These are phyloP conservation scores for Pittosporum tobira DNA, from an alignment of 129 eudicot species.

Conservation along the genomic window DNA sequence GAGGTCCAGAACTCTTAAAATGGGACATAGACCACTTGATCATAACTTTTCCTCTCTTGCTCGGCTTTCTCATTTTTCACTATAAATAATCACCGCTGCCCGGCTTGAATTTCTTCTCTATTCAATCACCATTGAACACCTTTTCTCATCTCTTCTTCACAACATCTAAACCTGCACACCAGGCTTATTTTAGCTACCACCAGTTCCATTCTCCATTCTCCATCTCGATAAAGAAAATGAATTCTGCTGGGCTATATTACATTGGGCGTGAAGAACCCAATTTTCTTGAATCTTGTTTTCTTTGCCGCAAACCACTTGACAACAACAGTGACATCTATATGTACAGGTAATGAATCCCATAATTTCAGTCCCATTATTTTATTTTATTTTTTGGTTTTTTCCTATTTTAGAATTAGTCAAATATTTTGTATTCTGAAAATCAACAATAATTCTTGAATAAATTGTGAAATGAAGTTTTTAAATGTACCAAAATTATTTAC, in stretches of 20 bases:
- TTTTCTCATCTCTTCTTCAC: constrained; percentile 12
- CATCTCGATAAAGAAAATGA: constrained; percentile 25
- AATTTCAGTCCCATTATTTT: neutral
- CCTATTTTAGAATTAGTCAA: neutral
- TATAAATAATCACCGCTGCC: constrained; percentile 28
- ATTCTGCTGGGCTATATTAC: constrained; percentile 27
- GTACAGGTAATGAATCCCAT: constrained; percentile 46
- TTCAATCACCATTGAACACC: neutral
- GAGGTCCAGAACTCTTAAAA: constrained; percentile 4
- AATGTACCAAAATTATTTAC: constrained; percentile 5
- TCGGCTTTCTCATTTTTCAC: neutral
- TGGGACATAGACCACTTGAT: constrained; percentile 12
- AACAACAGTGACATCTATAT: constrained; percentile 73
- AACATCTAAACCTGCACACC: constrained; percentile 12
- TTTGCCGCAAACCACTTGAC: constrained; percentile 52
- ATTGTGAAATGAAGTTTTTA: constrained; percentile 1
- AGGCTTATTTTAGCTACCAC: constrained; percentile 19
- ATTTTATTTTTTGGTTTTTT: neutral
- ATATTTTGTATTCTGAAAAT: neutral
- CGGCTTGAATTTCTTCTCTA: constrained; percentile 1
- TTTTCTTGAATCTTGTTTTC: constrained; percentile 71
- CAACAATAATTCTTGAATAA: neutral
- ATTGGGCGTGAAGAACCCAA: constrained; percentile 43
- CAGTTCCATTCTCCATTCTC: neutral
- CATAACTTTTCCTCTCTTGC: constrained; percentile 10